Percentiles rank a stretch among this genome's conserved stretches.
Evolutionary conservation across 805 yeast genomes (phyloP).

Genomic region (Yamadazyma phyllophila): DNA sequence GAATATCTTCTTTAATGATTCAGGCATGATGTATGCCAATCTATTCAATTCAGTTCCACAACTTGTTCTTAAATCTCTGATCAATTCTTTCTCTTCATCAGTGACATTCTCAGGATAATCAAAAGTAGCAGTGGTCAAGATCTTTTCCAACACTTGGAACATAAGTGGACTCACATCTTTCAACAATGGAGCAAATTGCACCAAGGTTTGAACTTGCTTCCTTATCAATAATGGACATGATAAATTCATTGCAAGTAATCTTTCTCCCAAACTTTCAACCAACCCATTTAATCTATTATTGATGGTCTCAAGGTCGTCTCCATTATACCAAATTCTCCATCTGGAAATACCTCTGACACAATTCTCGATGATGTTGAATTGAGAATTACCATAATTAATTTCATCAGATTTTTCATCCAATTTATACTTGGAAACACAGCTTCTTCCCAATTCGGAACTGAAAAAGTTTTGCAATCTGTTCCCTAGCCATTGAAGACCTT

Average conservation of each 20-base stretch:
- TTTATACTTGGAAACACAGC: constrained; percentile 54
- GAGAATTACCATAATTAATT: constrained; percentile 73
- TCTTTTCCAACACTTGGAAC: constrained; percentile 82
- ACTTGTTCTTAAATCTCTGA: constrained; percentile 83
- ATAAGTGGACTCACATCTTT: constrained; percentile 73
- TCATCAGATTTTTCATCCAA: constrained; percentile 63
- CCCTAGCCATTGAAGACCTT: constrained; percentile 80
- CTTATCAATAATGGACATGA: constrained; percentile 79
- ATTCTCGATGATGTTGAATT: constrained; percentile 82
- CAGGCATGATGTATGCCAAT: constrained; percentile 93
- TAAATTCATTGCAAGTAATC: constrained; percentile 69
- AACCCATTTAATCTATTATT: constrained; percentile 51
- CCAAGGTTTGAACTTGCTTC: constrained; percentile 86
- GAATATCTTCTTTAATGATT: constrained; percentile 75
- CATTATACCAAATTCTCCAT: constrained; percentile 90
- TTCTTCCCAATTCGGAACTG: constrained; percentile 63
- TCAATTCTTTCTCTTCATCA: constrained; percentile 76
- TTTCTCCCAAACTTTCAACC: constrained; percentile 70
- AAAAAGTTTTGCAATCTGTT: constrained; percentile 70
- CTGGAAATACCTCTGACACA: constrained; percentile 89
- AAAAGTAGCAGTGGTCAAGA: constrained; percentile 77
- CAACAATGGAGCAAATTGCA: constrained; percentile 87
- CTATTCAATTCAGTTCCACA: constrained; percentile 95
- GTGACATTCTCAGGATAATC: constrained; percentile 65
- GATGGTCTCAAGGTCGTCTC: constrained; percentile 50